Percentiles rank a stretch among this genome's conserved stretches.
phyloP scores from a whole-genome alignment of 371 early-diverging fungal genomes.

The Circinella minor region DNA sequence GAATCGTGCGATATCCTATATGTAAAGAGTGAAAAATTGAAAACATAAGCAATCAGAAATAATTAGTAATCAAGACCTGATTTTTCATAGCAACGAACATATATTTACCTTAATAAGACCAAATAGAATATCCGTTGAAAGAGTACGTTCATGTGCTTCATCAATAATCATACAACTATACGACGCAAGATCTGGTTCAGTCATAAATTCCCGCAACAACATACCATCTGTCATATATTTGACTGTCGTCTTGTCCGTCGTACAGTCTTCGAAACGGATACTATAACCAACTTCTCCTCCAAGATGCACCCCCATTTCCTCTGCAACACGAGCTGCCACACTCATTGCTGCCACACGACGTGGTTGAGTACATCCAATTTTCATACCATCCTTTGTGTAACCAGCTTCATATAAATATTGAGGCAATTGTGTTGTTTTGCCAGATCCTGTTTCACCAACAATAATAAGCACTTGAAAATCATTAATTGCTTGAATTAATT shows the following conservation, averaged over 20 bases:
- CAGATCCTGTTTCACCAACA: slow-evolving; percentile 99
- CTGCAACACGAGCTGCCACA: slow-evolving; percentile 97
- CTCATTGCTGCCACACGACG: slow-evolving; percentile 99
- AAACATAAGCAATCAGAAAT: no score
- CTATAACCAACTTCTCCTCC: slow-evolving; percentile 97
- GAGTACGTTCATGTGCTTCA: slow-evolving; percentile 99
- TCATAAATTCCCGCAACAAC: slow-evolving; percentile 97
- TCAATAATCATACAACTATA: slow-evolving; percentile 98
- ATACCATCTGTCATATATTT: slow-evolving; percentile 99
- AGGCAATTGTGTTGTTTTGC: slow-evolving; percentile 99
- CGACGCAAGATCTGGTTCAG: slow-evolving; percentile 92
- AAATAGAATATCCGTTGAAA: slow-evolving; percentile 98
- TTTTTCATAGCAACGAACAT: not conserved
- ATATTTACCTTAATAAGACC: slow-evolving; percentile 86
- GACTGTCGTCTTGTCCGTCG: slow-evolving; percentile 92
- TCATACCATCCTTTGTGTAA: slow-evolving; percentile 84
- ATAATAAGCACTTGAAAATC: slow-evolving; percentile 90
- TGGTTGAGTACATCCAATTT: slow-evolving; percentile 99
- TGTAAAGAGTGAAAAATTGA: not conserved
- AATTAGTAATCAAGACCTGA: slow-evolving; percentile 34
- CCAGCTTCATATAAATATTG: slow-evolving; percentile 98
- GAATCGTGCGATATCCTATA: slow-evolving; percentile 87
- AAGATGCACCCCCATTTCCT: slow-evolving; percentile 94
- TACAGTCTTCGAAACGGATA: slow-evolving; percentile 98
- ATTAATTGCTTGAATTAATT: slow-evolving; percentile 83